Percentiles rank a stretch among this genome's conserved stretches.
Evolutionary conservation across 1,284 basidiomycete genomes (phyloP).

Genomic region (Ceratobasidium sp.): DNA sequence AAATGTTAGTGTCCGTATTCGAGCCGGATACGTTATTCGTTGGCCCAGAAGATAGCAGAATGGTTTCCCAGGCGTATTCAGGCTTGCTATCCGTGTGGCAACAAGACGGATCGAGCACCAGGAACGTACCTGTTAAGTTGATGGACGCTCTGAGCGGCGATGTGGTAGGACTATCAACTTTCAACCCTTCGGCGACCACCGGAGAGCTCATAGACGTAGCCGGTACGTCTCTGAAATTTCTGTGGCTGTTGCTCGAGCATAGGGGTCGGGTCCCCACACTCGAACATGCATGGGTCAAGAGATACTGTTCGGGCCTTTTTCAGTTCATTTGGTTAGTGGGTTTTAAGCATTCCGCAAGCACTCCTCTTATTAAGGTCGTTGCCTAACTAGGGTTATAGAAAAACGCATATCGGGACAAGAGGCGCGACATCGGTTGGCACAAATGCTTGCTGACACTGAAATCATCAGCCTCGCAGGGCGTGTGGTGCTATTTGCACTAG

Average conservation of each 20-base stretch:
- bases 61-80: background rate
- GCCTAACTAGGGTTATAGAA: too few species aligned
- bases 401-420: too few species aligned
- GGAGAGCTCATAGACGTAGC: background rate
- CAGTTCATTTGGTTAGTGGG: too few species aligned
- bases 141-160: too few species aligned
- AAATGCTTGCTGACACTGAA: conserved; percentile 1
- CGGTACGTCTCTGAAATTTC: background rate
- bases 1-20: too few species aligned
- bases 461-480: background rate
- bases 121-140: too few species aligned
- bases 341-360: too few species aligned
- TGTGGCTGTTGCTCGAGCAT: background rate
- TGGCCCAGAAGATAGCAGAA: too few species aligned
- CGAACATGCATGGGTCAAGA: background rate
- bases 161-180: too few species aligned
- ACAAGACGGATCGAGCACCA: background rate
- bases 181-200: background rate
- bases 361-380: too few species aligned
- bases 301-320: background rate
- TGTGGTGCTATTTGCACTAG: background rate
- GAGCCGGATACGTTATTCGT: too few species aligned
- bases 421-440: background rate
- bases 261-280: background rate
- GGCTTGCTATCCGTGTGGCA: background rate